Evolutionary conservation across 306 rosid genomes (phyloP), one percentile per base, ranked within the genome.

Genomic region (Glycyrrhiza uralensis): DNA sequence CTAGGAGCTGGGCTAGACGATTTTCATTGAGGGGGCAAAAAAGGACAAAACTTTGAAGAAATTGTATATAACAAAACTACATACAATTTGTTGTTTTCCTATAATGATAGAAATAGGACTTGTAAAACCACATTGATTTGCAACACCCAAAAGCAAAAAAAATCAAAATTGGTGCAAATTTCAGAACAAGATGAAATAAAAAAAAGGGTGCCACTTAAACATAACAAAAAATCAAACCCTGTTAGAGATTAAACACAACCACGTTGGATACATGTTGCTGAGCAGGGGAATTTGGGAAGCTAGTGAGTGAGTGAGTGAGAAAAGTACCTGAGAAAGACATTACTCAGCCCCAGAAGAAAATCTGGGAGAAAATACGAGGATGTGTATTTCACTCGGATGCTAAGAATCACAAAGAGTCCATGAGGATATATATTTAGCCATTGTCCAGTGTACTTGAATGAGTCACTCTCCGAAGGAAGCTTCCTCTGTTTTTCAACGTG

Each of bases 241-340:
- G 55, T 14, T 15, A 28, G 28, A 30, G 8, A 44, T 20, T 11
- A 3, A 12, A 50, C 18, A 24, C 17, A n/a, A n/a, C n/a, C n/a
- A n/a, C n/a, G n/a, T n/a, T n/a, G n/a, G n/a, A n/a, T n/a, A n/a
- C n/a, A n/a, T n/a, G n/a, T n/a, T n/a, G n/a, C n/a, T n/a, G n/a
- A n/a, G n/a, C n/a, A n/a, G n/a, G n/a, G n/a, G n/a, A n/a, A n/a
- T n/a, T n/a, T n/a, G n/a, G n/a, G n/a, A n/a, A n/a, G n/a, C n/a
- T n/a, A n/a, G n/a, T n/a, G n/a, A n/a, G n/a, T n/a, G 2, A 49
- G 61, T 44, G 71, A 57, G 35, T 60, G 64, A 71, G 20, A 51
- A 47, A 18, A 69, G 69, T 65, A 83, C 87, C 78, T 13, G 78
- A 75, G 81, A 76, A 79, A 81, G 75, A 32, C 81, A 76, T 72